Base-by-base conservation (phyloP, 495 filamentous ascomycete genomes). In the Talaromyces trachyspermus region DNA sequence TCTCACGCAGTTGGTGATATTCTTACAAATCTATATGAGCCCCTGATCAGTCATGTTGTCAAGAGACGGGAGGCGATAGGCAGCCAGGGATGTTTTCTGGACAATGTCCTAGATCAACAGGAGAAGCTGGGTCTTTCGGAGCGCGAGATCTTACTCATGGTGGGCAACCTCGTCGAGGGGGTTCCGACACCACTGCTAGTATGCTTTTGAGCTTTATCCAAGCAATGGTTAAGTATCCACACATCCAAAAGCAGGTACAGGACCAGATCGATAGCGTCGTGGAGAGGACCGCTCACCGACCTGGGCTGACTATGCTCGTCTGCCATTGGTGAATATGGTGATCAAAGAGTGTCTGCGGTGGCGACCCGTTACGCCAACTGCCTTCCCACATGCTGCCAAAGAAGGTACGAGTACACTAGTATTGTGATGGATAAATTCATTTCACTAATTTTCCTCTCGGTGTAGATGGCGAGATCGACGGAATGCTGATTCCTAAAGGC, bases 311-410 rank as follows among this genome's bases (percentile, higher is more conserved):
- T 61, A 60, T 27, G 32, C 39, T 0, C 46, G 55, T 4, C 52
- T 76, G 19, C 71, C 69, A 0, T 75, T 75, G 30, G 51, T 70
- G 18, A 37, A 65, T 17, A 65, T 61, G 1, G 22, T 73, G 2
- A 55, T 70, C 6, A 71, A 69, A 43, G 71, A 76, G 40, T 53
- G 54, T 0, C 49, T 68, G 1, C 57, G 72, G 5, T 77, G 74
- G 72, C 61, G 66, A 24, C 62, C 63, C 0, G 59, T 72, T 9
- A 47, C 46, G 0, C 68, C 77, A 0, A 59, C 68, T 40, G 63
- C 57, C 0, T 57, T 84, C 20, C 76, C 82, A 1, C 82, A 86
- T 50, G 52, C 52, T 7, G 36, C 35, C 19, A 38, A 18, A 19
- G 26, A 57, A 46, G 54, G 53, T 53, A 33, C n/a, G 43, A 9